Evolutionary conservation across 306 rosid species (phyloP).

Genomic region (Rosa persica): DNA sequence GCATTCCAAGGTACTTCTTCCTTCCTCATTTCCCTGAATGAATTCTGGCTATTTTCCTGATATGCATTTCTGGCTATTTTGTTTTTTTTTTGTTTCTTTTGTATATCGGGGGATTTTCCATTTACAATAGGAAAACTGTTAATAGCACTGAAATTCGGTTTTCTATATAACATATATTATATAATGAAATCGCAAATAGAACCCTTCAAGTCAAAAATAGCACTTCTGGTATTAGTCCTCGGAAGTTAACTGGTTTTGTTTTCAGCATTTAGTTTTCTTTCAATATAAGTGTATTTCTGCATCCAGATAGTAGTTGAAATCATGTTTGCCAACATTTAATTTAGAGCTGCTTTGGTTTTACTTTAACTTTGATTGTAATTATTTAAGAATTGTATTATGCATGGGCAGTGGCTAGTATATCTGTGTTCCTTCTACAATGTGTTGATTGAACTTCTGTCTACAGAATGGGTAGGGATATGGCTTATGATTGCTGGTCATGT

Average conservation of each 20-base stretch:
- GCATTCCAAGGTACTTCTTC: slow-evolving; percentile 72
- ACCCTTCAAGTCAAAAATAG: background rate
- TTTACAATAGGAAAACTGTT: no score
- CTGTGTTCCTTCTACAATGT: background rate
- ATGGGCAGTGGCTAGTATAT: background rate
- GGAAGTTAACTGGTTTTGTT: background rate
- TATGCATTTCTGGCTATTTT: background rate
- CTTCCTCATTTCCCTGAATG: background rate
- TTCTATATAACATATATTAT: no score
- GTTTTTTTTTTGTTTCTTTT: background rate
- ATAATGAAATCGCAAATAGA: no score
- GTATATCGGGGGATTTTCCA: no score
- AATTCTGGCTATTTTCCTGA: background rate
- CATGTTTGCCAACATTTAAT: background rate
- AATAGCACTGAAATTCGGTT: no score
- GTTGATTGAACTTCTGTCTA: background rate
- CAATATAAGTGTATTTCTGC: background rate
- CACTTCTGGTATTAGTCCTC: background rate
- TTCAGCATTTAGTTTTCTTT: background rate
- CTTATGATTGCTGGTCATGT: slow-evolving; percentile 87
- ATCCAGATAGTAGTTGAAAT: background rate
- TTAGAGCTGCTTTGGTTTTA: background rate
- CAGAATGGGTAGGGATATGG: slow-evolving; percentile 93
- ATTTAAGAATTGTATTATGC: no score
- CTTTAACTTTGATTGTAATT: background rate